phyloP scores from a whole-genome alignment of 768 basidiomycete species.

The Lentinus tigrinus region DNA sequence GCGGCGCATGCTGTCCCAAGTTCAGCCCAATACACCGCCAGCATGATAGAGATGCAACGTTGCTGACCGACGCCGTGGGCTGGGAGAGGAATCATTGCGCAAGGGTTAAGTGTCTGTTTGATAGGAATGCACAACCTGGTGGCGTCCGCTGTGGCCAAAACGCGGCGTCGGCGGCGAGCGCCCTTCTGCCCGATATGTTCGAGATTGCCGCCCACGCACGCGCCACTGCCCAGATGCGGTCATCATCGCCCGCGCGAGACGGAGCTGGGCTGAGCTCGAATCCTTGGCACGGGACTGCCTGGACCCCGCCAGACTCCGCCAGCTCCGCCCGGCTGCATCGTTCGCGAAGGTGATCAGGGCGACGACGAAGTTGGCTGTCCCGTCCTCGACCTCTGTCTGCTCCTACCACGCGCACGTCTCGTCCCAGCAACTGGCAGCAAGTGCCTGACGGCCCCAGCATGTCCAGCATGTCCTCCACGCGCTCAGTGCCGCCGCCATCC shows the following conservation, averaged over 20 bases:
- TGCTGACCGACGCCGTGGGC: no score
- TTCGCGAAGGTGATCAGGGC: slow-evolving; percentile 14
- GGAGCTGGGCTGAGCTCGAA: slow-evolving; percentile 1
- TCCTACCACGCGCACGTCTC: slow-evolving; percentile 4
- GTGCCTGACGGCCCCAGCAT: slow-evolving; percentile 10
- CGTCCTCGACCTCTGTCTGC: slow-evolving; percentile 3
- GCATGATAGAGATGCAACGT: no score
- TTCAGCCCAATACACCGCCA: no score
- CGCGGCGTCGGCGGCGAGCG: no score
- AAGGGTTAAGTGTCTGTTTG: no score
- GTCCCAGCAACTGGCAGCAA: not conserved
- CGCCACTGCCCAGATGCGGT: not conserved
- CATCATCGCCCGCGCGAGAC: not conserved
- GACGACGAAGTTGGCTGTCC: slow-evolving; percentile 11
- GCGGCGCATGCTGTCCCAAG: no score
- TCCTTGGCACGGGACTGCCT: not conserved
- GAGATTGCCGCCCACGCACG: no score
- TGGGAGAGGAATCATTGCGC: no score
- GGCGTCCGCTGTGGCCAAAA: no score
- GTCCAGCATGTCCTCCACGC: slow-evolving; percentile 14
- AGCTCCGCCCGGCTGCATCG: slow-evolving; percentile 2
- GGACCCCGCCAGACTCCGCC: slow-evolving; percentile 1
- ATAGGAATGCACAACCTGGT: no score
- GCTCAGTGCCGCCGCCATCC: slow-evolving; percentile 63
- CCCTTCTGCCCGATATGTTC: no score